Base-by-base conservation (phyloP, 2,329 filamentous ascomycete species). In the Colletotrichum lindemuthianum region DNA sequence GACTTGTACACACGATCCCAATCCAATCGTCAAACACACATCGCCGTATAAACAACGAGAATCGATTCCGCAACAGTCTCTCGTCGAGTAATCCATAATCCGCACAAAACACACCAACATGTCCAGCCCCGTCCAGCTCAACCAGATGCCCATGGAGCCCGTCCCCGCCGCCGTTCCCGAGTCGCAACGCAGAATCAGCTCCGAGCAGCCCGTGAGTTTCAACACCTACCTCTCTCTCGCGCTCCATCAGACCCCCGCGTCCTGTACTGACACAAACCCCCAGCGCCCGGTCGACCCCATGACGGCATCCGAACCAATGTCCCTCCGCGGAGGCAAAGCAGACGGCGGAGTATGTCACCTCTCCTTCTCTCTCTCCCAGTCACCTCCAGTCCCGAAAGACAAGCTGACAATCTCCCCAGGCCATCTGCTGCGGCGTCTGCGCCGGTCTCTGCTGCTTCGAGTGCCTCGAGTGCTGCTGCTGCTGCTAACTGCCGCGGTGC, bases 391-490 rank as follows among this genome's bases (percentile, higher is more conserved):
- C 66, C 24, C 24, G 24, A 24, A 24, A 5, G 24, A 24, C 24
- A 5, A 24, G 24, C 24, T 24, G 24, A 24, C 24, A 24, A 24
- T 24, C 24, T 24, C 5, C 2, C 3, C 24, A 79, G 77, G 77
- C 77, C 12, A 69, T 79, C 51, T 79, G 77, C 72, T 79, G 77
- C 59, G 77, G 77, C 34, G 70, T 79, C 54, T 79, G 77, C 60
- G 76, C 77, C 6, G 77, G 77, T 24, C 71, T 79, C 4, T 77
- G 75, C 68, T 79, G 77, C 68, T 79, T 78, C 59, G 76, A 79
- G 68, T 78, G 68, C 60, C 63, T 67, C 52, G 70, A 72, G 24
- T 72, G 74, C 70, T 74, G 68, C 69, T 77, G 68, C 69, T 74
- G 70, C 54, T 66, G 63, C 9, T 63, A 52, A 13, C 57, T 51